A percentile compares a stretch with the other conserved stretches of the same genome.
Conservation (phyloP, 139 green algal species). For the Coccomyxa sp. region DNA sequence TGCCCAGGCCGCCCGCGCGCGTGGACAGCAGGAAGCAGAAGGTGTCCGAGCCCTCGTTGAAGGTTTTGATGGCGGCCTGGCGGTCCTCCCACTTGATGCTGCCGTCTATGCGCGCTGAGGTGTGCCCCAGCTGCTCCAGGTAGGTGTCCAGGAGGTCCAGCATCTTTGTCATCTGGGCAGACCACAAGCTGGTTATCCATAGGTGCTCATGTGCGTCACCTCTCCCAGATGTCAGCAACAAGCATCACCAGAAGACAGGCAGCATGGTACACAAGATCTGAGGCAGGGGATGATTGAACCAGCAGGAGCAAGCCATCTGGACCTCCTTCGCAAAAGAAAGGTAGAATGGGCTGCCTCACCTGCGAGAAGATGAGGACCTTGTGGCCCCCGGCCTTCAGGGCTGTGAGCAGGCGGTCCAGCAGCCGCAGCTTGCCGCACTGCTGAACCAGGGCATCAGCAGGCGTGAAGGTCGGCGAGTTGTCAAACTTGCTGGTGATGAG, state of each 20-base stretch:
- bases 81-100: constrained; percentile 66
- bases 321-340: no score
- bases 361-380: constrained; percentile 96
- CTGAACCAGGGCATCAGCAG: neutral
- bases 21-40: constrained; percentile 96
- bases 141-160: constrained; percentile 94
- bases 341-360: constrained; percentile 37
- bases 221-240: neutral
- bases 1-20: constrained; percentile 91
- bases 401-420: constrained; percentile 79
- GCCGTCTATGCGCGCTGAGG: constrained; percentile 87
- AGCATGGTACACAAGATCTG: neutral
- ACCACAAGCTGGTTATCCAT: neutral
- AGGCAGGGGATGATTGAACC: neutral
- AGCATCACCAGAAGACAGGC: neutral
- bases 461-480: constrained; percentile 9
- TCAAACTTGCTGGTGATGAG: constrained; percentile 77
- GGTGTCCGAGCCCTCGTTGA: constrained; percentile 76
- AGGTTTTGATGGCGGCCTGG: constrained; percentile 59
- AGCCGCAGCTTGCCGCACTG: constrained; percentile 95
- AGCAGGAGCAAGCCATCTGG: no score
- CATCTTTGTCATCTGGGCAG: constrained; percentile 96
- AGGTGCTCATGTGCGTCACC: no score
- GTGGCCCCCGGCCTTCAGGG: constrained; percentile 60
- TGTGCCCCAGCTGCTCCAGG: constrained; percentile 76